phyloP scores from a whole-genome alignment of 1,139 yeast species.

The Protomyces inundatus region DNA sequence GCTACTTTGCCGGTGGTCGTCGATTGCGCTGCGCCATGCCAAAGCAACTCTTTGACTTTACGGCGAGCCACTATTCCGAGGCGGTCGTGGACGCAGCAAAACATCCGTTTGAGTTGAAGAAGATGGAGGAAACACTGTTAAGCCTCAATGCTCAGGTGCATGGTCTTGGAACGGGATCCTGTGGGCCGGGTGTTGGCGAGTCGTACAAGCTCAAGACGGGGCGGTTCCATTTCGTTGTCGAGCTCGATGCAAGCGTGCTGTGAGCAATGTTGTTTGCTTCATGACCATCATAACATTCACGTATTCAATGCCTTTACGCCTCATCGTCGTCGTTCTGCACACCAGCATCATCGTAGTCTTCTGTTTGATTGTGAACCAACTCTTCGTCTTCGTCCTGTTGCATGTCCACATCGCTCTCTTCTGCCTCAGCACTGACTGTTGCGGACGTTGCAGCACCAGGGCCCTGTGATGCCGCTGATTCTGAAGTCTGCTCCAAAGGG shows the following conservation, averaged over 20 bases:
- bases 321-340: background rate
- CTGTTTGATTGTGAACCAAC: background rate
- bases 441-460: background rate
- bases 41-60: conserved; percentile 31
- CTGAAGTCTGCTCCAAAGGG: background rate
- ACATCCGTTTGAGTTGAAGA: conserved; percentile 38
- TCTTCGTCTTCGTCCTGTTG: background rate
- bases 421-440: background rate
- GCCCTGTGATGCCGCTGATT: background rate
- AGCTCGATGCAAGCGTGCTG: background rate
- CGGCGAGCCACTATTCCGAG: conserved; percentile 35
- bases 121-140: conserved; percentile 33
- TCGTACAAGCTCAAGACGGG: conserved; percentile 33
- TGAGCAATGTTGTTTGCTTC: background rate
- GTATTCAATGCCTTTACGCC: no score
- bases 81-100: conserved; percentile 36
- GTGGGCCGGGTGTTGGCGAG: conserved; percentile 40
- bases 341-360: background rate
- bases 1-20: conserved; percentile 4
- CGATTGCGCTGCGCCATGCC: conserved; percentile 22
- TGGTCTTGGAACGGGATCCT: conserved; percentile 42
- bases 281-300: background rate
- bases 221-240: background rate
- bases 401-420: background rate
- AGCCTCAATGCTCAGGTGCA: conserved; percentile 40